Base-by-base conservation (phyloP, 306 rosid species). In the Vachellia collinsii region DNA sequence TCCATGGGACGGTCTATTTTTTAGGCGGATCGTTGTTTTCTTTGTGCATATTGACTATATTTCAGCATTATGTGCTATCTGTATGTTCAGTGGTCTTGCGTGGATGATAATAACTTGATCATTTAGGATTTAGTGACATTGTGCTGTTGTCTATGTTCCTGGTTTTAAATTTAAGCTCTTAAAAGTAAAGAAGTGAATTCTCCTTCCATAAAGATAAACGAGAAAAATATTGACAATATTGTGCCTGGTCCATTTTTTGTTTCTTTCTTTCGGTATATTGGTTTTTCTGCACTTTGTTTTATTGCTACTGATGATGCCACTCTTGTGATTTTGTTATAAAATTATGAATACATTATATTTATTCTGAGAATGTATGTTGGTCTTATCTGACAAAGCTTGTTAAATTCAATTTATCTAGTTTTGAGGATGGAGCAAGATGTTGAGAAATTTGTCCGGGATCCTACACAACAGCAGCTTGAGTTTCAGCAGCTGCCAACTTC, bases 351-450 rank as follows among this genome's bases (percentile, higher is more conserved):
- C 70, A 25, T 20, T 61, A 17, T n/a, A 3, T 8, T 19, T 3
- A 25, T 80, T 47, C 7, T 3, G 14, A 34, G 19, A 85, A 77
- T 58, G 47, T 72, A 23, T 76, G 17, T 72, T 23, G 53, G 25
- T 11, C 56, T 11, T 47, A 48, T n/a, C 43, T 69, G 46, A 61
- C 20, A 63, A 63, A 25, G 67, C 8, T 61, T 61, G 38, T 23
- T 11, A 3, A 29, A 65, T 86, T 44, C 75, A n/a, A 77, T 51
- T 75, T 77, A 43, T 83, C 65, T 82, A 95, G 99, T 95, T 77
- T 86, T 95, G 83, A 90, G 99, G 84, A 95, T 95, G 89, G 99
- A 95, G 88, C 99, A 93, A 86, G 99, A 95, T 85, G 87, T 95
- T 44, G 93, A 89, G 88, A 95, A 88, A 85, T 95, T 95, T 81